Evolutionary conservation across 257 asterid species (phyloP), one percentile per base, ranked within the genome.

Genomic region (Leptodermis oblonga): DNA sequence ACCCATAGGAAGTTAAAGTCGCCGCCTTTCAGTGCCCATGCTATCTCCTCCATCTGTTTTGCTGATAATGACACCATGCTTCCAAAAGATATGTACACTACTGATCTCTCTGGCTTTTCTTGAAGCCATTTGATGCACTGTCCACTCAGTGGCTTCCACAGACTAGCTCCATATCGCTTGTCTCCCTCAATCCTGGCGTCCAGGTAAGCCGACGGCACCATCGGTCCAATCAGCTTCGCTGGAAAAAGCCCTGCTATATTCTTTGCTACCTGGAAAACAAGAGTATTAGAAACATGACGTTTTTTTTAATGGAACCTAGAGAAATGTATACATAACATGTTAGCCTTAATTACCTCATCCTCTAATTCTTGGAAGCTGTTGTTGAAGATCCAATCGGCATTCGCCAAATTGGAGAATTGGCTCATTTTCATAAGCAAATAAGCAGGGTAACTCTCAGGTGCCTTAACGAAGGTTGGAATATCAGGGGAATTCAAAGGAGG

Each of bases 161-260:
- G 33, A 73, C 93, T 88, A 64, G 91, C 90, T 70, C 96, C 96
- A 42, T 88, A 86, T 2, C 87, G 83, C 36, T 55, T 76, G 77
- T 88, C 93, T 43, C 81, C 89, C 72, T 86, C 87, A 13, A 86
- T 86, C 70, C 86, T 76, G 26, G 75, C 83, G 48, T 88, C 96
- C 62, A 88, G 31, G 73, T 86, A 86, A 31, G 85, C 77, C 3
- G 91, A 88, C 26, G 96, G 96, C 10, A 88, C 87, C 89, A 85
- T 84, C 25, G 95, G 89, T 28, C 91, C 95, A 15, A 87, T 76
- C 39, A 84, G 76, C 61, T 76, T 82, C 20, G 86, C 92, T 3
- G 95, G 90, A 87, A 87, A 88, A 0, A 70, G 5, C 31, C 84
- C 33, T 20, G 80, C 82, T 39, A 79, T 78, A 31, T 85, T 70